Evolutionary conservation across 2,329 filamentous ascomycete genomes (phyloP).

Genomic region (Colletotrichum echinochloae): DNA sequence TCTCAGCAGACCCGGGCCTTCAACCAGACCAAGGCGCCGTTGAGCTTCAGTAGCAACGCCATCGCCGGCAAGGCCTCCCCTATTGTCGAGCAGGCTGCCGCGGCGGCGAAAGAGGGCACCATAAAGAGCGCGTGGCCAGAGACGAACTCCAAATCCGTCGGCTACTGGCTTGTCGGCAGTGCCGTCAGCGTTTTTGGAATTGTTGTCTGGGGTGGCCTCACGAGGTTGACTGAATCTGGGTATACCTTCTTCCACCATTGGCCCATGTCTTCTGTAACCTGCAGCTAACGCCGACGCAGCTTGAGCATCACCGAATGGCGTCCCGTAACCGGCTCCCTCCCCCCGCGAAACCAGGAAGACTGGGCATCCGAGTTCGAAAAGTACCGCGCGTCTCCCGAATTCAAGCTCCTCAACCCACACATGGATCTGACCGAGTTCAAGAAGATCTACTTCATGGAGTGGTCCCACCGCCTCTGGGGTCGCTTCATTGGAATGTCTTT

Average conservation of each 20-base stretch:
- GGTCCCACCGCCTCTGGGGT: conserved; percentile 95
- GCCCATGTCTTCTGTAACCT: background rate
- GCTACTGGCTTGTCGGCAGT: conserved; percentile 92
- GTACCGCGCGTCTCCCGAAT: conserved; percentile 94
- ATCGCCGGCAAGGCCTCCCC: conserved; percentile 22
- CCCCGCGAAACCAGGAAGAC: conserved; percentile 80
- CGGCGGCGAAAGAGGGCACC: conserved; percentile 34
- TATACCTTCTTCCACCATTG: conserved; percentile 55
- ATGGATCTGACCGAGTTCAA: conserved; percentile 97
- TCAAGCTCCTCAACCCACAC: conserved; percentile 88
- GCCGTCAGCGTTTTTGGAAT: conserved; percentile 96
- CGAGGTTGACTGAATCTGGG: conserved; percentile 95
- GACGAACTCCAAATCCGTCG: conserved; percentile 80
- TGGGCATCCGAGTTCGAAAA: conserved; percentile 96
- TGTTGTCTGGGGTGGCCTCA: conserved; percentile 93
- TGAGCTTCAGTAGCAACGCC: conserved; percentile 44
- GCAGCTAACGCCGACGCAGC: conserved; percentile 57
- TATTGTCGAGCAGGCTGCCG: conserved; percentile 24
- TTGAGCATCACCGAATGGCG: conserved; percentile 99
- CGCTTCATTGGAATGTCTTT: conserved; percentile 91
- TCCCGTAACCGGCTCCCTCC: conserved; percentile 91
- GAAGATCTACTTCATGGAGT: conserved; percentile 99
- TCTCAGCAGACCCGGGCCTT: conserved; percentile 49
- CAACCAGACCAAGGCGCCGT: conserved; percentile 50
- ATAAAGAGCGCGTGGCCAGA: conserved; percentile 63